Percentiles rank a stretch among this genome's conserved stretches.
Evolutionary conservation across 495 filamentous ascomycete genomes (phyloP).

Genomic region (Xylaria longipes): DNA sequence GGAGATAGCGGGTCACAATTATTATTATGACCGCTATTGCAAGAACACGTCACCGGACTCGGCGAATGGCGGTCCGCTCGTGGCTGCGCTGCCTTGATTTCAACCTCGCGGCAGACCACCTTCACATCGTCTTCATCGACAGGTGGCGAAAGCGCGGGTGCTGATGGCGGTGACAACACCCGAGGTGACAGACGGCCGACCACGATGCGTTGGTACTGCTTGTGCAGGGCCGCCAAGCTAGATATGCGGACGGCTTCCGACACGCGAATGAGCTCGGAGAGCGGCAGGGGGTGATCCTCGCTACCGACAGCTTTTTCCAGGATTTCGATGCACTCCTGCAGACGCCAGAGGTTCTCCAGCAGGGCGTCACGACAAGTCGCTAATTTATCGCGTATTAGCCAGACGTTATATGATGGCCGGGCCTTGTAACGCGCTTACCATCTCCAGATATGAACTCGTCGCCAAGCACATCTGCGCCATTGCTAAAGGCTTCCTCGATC

Average conservation of each 20-base stretch:
- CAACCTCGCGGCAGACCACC: background rate
- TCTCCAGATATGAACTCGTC: conserved; percentile 44
- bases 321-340: conserved; percentile 36
- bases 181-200: conserved; percentile 44
- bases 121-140: conserved; percentile 20
- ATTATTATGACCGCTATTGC: conserved; percentile 29
- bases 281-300: conserved; percentile 33
- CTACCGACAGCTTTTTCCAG: conserved; percentile 30
- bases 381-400: conserved; percentile 18
- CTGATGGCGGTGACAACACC: conserved; percentile 36
- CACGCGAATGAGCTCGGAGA: conserved; percentile 39
- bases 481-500: conserved; percentile 44
- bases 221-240: conserved; percentile 40
- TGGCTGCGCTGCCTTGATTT: conserved; percentile 7
- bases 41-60: conserved; percentile 23
- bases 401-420: background rate
- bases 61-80: conserved; percentile 26
- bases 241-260: conserved; percentile 43
- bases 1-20: conserved; percentile 44
- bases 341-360: conserved; percentile 33
- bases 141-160: conserved; percentile 9
- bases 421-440: conserved; percentile 43
- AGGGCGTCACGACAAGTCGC: conserved; percentile 40
- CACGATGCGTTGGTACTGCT: conserved; percentile 46
- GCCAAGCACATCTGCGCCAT: conserved; percentile 45